Evolutionary conservation across 2,329 filamentous ascomycete genomes (phyloP).

Genomic region (Aspergillus tamarii): DNA sequence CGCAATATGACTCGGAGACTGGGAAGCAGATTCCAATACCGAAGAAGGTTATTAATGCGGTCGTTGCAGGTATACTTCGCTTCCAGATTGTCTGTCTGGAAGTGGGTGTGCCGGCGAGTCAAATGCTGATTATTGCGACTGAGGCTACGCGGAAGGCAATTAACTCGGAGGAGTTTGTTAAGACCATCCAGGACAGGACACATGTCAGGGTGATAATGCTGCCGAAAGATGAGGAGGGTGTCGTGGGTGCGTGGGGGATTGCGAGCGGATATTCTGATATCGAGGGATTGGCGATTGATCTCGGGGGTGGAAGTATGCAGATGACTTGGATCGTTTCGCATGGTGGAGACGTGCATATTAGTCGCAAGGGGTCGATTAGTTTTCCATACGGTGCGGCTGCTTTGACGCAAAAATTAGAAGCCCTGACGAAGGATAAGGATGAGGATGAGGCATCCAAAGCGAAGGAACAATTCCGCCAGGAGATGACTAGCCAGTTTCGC

Average conservation of each 20-base stretch:
- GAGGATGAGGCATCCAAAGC: slow-evolving; percentile 46
- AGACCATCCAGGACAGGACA: slow-evolving; percentile 63
- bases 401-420: slow-evolving; percentile 58
- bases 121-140: slow-evolving; percentile 79
- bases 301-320: slow-evolving; percentile 73
- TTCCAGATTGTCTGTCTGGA: slow-evolving; percentile 72
- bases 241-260: slow-evolving; percentile 80
- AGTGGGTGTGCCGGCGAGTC: slow-evolving; percentile 63
- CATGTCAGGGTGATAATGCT: slow-evolving; percentile 72
- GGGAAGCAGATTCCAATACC: slow-evolving; percentile 57
- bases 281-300: slow-evolving; percentile 78
- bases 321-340: slow-evolving; percentile 66
- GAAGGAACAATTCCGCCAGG: slow-evolving; percentile 38
- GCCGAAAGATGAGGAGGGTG: slow-evolving; percentile 77
- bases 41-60: slow-evolving; percentile 61
- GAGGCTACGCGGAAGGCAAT: slow-evolving; percentile 80
- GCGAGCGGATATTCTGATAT: slow-evolving; percentile 72
- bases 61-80: slow-evolving; percentile 67
- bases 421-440: slow-evolving; percentile 42
- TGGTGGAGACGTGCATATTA: slow-evolving; percentile 54
- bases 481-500: slow-evolving; percentile 60
- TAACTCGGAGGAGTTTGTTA: slow-evolving; percentile 72
- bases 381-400: slow-evolving; percentile 72
- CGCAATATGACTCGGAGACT: slow-evolving; percentile 51
- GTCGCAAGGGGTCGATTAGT: slow-evolving; percentile 61